These are phyloP conservation scores for Helminthosporium solani DNA, from an alignment of 2,329 filamentous ascomycete genomes.

Conservation along the genomic window DNA sequence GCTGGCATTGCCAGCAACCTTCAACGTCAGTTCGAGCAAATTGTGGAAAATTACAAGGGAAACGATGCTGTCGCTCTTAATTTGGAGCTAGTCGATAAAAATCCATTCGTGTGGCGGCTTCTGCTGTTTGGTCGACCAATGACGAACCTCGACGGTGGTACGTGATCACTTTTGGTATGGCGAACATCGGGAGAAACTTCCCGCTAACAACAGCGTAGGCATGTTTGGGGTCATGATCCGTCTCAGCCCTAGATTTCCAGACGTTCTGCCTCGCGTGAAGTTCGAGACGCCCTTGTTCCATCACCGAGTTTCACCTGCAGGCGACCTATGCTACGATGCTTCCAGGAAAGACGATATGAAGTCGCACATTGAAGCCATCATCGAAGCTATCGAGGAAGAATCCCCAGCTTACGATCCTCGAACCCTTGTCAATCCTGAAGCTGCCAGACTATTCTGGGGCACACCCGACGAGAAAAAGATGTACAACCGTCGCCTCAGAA, in stretches of 20 bases:
- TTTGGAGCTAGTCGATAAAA: constrained; percentile 72
- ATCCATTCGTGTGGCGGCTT: constrained; percentile 85
- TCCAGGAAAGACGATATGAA: constrained; percentile 73
- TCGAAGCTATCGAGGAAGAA: constrained; percentile 82
- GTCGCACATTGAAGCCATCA: constrained; percentile 80
- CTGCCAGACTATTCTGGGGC: constrained; percentile 85
- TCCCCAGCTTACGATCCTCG: constrained; percentile 86
- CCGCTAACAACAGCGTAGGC: constrained; percentile 35
- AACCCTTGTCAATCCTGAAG: constrained; percentile 82
- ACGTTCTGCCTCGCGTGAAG: constrained; percentile 80
- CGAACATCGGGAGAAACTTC: background rate
- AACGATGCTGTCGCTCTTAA: constrained; percentile 71
- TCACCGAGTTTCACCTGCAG: constrained; percentile 77
- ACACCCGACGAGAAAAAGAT: constrained; percentile 73
- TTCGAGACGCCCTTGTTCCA: constrained; percentile 85
- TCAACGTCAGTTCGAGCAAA: constrained; percentile 80
- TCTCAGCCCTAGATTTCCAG: constrained; percentile 82
- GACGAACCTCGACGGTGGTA: constrained; percentile 80
- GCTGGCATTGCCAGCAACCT: constrained; percentile 78
- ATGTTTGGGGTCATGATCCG: constrained; percentile 78
- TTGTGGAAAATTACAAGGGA: constrained; percentile 71
- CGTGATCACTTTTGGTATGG: constrained; percentile 34
- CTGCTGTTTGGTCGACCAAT: constrained; percentile 90
- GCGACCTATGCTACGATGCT: constrained; percentile 74
- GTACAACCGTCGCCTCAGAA: constrained; percentile 78